phyloP scores from a whole-genome alignment of 148 eudicot species.

The Vaccinium myrtillus region DNA sequence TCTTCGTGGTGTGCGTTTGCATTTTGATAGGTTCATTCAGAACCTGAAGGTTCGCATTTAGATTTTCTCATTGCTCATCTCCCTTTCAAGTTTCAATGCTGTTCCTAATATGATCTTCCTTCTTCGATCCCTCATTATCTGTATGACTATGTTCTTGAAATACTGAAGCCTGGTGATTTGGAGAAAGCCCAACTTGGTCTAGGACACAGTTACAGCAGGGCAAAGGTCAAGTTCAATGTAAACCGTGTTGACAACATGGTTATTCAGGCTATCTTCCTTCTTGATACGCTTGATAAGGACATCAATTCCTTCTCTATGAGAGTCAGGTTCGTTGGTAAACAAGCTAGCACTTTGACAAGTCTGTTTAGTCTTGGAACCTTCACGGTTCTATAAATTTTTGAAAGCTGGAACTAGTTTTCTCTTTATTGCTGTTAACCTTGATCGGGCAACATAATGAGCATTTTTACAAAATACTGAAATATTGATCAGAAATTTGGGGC shows the following conservation, averaged over 20 bases:
- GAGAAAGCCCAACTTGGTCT: constrained; percentile 97
- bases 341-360: background rate
- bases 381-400: background rate
- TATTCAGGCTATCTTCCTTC: constrained; percentile 93
- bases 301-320: constrained; percentile 92
- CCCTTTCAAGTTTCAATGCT: background rate
- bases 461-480: background rate
- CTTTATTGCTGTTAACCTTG: background rate
- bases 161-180: constrained; percentile 76
- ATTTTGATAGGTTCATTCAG: constrained; percentile 71
- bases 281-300: constrained; percentile 96
- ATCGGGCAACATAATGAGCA: background rate
- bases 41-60: constrained; percentile 67
- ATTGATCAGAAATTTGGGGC: background rate
- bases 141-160: background rate
- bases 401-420: background rate
- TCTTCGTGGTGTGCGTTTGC: constrained; percentile 89
- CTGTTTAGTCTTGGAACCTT: constrained; percentile 1
- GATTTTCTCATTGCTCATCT: background rate
- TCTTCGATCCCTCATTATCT: background rate
- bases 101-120: background rate
- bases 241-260: constrained; percentile 98
- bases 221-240: constrained; percentile 98
- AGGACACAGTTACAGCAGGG: constrained; percentile 96
- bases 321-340: constrained; percentile 69